Evolutionary conservation across 768 basidiomycete species (phyloP).

Genomic region (Boletus sensibilis): DNA sequence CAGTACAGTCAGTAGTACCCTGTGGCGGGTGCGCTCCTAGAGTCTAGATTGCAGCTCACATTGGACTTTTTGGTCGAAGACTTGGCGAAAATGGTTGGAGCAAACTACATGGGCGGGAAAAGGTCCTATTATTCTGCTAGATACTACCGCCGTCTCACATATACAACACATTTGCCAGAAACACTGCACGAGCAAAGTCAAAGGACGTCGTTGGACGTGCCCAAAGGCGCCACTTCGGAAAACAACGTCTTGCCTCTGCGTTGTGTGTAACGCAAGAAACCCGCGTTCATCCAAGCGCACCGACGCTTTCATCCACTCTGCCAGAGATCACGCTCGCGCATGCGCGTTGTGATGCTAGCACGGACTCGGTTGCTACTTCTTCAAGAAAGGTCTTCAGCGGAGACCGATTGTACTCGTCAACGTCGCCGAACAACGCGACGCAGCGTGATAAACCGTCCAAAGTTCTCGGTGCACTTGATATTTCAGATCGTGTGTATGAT

Average conservation of each 20-base stretch:
- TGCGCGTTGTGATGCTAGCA: conserved; percentile 14
- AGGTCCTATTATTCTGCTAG: conserved; percentile 38
- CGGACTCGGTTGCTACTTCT: neutral
- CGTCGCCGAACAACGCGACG: conserved; percentile 2
- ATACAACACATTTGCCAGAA: conserved; percentile 39
- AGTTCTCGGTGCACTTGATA: conserved; percentile 25
- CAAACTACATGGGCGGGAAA: conserved; percentile 78
- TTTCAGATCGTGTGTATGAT: conserved; percentile 26
- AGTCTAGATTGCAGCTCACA: neutral
- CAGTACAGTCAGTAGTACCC: no score
- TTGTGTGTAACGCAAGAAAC: conserved; percentile 26
- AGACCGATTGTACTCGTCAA: conserved; percentile 5
- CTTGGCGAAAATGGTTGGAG: conserved; percentile 51
- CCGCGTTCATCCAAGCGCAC: neutral
- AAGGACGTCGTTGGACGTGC: conserved; percentile 54
- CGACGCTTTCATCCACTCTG: conserved; percentile 9
- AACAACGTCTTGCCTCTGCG: conserved; percentile 53
- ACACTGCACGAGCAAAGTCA: conserved; percentile 53
- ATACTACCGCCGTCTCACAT: neutral
- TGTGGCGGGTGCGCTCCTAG: no score
- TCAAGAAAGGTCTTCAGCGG: neutral
- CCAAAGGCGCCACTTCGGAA: conserved; percentile 62
- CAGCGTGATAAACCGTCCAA: conserved; percentile 21
- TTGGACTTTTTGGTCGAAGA: neutral
- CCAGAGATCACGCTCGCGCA: conserved; percentile 30